These are phyloP conservation scores for Porodaedalea pini DNA, from an alignment of 1,284 basidiomycete species.

Conservation along the genomic window DNA sequence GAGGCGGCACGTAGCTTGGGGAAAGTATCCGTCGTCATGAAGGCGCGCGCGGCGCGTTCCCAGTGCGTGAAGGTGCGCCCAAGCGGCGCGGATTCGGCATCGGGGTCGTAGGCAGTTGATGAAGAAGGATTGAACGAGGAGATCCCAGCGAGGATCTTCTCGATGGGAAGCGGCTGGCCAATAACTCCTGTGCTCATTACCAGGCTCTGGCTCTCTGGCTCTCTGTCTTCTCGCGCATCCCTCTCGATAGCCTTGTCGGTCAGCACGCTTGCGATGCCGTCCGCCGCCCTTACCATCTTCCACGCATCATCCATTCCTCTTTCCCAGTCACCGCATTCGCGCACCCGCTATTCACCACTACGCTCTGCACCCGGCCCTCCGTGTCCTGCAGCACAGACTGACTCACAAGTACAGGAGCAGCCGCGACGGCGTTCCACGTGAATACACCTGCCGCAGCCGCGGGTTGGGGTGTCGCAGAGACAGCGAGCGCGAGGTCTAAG, in stretches of 20 bases:
- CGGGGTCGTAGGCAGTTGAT: constrained; percentile 29
- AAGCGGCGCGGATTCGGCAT: constrained; percentile 41
- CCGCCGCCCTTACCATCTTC: constrained; percentile 77
- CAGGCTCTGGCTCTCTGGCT: constrained; percentile 49
- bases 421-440: constrained; percentile 94
- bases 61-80: constrained; percentile 69
- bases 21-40: constrained; percentile 99
- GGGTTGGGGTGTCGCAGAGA: constrained; percentile 66
- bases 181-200: constrained; percentile 99
- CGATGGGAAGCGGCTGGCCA: constrained; percentile 88
- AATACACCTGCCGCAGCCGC: constrained; percentile 89
- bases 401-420: constrained; percentile 89
- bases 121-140: constrained; percentile 34
- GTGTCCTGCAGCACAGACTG: constrained; percentile 67
- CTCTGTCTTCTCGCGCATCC: constrained; percentile 19
- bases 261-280: constrained; percentile 27
- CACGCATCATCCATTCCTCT: constrained; percentile 88
- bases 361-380: constrained; percentile 67
- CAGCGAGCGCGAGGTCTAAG: constrained; percentile 81
- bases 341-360: constrained; percentile 95
- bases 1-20: constrained; percentile 86
- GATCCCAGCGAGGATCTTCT: constrained; percentile 72
- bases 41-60: constrained; percentile 83
- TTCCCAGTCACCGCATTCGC: constrained; percentile 93
- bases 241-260: constrained; percentile 17